A percentile compares a stretch with the other conserved stretches of the same genome.
Conservation (phyloP, 2,329 filamentous ascomycete genomes). For the Colletotrichum truncatum region DNA sequence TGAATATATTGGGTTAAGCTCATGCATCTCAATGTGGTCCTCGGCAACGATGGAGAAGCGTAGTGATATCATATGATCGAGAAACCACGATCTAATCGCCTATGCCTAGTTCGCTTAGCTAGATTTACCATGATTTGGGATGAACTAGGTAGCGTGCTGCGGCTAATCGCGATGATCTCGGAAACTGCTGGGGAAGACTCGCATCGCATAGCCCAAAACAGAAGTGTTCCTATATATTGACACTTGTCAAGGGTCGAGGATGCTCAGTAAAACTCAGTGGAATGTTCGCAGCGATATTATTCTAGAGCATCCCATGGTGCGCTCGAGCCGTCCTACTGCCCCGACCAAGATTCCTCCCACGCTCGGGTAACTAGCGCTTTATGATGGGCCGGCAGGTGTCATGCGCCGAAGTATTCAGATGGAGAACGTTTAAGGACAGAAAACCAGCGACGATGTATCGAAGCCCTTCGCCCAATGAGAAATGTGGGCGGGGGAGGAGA, state of each 20-base stretch:
- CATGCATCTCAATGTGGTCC: neutral
- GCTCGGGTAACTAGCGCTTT: neutral
- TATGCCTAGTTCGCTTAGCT: neutral
- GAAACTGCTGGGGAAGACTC: neutral
- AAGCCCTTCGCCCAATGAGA: neutral
- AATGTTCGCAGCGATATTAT: neutral
- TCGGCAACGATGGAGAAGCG: neutral
- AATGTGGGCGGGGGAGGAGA: neutral
- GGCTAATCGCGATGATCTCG: neutral
- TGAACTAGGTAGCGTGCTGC: slow-evolving; percentile 12
- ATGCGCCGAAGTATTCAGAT: slow-evolving; percentile 7
- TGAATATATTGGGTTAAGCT: slow-evolving; percentile 1
- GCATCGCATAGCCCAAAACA: slow-evolving; percentile 2
- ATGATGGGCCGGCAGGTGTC: slow-evolving; percentile 22
- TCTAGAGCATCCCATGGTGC: neutral
- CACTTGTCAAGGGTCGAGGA: neutral
- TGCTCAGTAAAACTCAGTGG: neutral
- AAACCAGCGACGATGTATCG: neutral
- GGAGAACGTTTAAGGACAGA: neutral
- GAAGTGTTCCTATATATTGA: slow-evolving; percentile 10
- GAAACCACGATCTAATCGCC: neutral
- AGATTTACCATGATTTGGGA: slow-evolving; percentile 7
- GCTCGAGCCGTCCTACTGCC: neutral
- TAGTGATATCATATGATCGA: slow-evolving; percentile 21
- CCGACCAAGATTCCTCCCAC: neutral